A percentile compares a stretch with the other conserved stretches of the same genome.
These are phyloP conservation scores for Globisporangium nodosum DNA, from an alignment of 352 stramenopile species.

Conservation along the genomic window DNA sequence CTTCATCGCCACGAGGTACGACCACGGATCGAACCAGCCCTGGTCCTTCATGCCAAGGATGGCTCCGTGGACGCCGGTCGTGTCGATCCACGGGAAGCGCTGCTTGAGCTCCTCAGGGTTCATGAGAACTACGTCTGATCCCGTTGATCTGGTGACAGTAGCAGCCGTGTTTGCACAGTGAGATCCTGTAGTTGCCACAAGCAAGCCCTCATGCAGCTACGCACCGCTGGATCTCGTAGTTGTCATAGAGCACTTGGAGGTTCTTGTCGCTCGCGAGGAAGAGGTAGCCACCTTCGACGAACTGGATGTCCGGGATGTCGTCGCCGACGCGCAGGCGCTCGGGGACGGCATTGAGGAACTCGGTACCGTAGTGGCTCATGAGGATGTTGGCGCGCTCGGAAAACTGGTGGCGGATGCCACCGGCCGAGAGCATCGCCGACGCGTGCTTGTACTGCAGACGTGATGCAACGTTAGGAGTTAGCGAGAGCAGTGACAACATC, in stretches of 20 bases:
- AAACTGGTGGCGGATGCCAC: constrained; percentile 82
- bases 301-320: constrained; percentile 68
- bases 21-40: constrained; percentile 85
- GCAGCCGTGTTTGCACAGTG: too few species aligned
- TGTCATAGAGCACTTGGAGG: constrained; percentile 40
- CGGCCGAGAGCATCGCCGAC: constrained; percentile 68
- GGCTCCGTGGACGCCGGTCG: constrained; percentile 47
- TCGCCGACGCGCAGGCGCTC: constrained; percentile 48
- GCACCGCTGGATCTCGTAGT: constrained; percentile 51
- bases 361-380: constrained; percentile 76
- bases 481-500: background rate
- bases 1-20: constrained; percentile 71
- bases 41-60: constrained; percentile 66
- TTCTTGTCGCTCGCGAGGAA: constrained; percentile 73
- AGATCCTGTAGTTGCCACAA: too few species aligned
- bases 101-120: constrained; percentile 39
- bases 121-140: constrained; percentile 51
- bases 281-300: constrained; percentile 77
- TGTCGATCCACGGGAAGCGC: constrained; percentile 77
- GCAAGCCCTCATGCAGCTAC: background rate
- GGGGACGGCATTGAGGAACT: constrained; percentile 56
- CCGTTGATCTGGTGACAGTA: constrained; percentile 11
- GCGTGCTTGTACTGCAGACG: constrained; percentile 72
- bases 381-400: constrained; percentile 68
- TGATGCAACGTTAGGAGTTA: too few species aligned